phyloP scores from a whole-genome alignment of 441 rosid genomes.

The Biscutella laevigata region DNA sequence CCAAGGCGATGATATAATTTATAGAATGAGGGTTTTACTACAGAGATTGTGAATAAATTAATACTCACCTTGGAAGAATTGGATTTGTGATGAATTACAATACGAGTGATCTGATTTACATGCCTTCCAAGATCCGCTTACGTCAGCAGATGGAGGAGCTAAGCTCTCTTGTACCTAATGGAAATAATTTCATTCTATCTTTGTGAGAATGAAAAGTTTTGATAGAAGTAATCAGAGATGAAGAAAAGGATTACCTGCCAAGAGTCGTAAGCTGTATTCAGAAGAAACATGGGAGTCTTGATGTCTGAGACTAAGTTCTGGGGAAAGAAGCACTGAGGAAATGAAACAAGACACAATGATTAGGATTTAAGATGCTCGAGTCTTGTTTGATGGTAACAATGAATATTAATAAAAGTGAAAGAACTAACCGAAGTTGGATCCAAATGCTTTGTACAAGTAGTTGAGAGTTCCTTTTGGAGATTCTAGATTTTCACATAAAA shows the following conservation, averaged over 20 bases:
- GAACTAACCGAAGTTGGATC: conserved; percentile 55
- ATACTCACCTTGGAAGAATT: conserved; percentile 44
- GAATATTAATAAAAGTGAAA: neutral
- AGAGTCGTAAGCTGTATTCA: conserved; percentile 41
- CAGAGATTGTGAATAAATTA: neutral
- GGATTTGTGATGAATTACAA: conserved; percentile 44
- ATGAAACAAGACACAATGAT: neutral
- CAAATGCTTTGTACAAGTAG: conserved; percentile 39
- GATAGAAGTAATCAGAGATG: neutral
- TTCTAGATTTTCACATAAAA: conserved; percentile 28
- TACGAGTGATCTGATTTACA: conserved; percentile 38
- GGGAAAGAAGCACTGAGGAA: conserved; percentile 44
- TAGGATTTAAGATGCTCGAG: neutral
- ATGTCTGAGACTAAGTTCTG: conserved; percentile 35
- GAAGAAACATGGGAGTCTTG: conserved; percentile 41
- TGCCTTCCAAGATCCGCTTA: conserved; percentile 42
- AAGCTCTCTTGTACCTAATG: conserved; percentile 40
- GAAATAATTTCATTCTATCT: neutral
- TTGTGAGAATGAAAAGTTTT: neutral
- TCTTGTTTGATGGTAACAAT: neutral
- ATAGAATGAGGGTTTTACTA: neutral
- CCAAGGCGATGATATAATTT: neutral
- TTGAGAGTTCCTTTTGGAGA: conserved; percentile 44
- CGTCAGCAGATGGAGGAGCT: conserved; percentile 47
- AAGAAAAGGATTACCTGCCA: conserved; percentile 33